These are phyloP conservation scores for Multifurca ochricompacta DNA, from an alignment of 768 basidiomycete species.

Conservation along the genomic window DNA sequence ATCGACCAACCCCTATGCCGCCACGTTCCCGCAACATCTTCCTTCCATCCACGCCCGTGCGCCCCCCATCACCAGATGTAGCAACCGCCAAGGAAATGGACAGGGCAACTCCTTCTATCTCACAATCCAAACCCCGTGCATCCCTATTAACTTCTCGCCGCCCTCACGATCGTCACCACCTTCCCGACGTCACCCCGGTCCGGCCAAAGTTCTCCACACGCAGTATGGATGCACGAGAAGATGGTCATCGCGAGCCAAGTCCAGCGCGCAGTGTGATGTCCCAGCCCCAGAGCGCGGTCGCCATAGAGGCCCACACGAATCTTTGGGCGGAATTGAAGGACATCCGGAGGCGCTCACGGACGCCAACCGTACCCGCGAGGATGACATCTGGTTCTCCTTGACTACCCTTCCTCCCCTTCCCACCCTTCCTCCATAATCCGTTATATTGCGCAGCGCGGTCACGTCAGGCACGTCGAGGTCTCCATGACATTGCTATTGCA, in stretches of 20 bases:
- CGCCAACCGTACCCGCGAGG: neutral
- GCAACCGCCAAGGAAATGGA: constrained; percentile 17
- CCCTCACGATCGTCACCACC: neutral
- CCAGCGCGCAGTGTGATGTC: constrained; percentile 28
- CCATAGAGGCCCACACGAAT: constrained; percentile 9
- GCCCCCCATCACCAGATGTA: constrained; percentile 10
- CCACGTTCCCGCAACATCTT: constrained; percentile 28
- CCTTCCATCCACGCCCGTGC: constrained; percentile 26
- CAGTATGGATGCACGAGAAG: constrained; percentile 23
- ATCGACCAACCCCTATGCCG: constrained; percentile 28
- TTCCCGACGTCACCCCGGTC: constrained; percentile 20
- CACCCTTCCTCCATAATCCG: neutral
- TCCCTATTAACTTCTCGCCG: neutral
- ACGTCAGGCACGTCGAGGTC: neutral
- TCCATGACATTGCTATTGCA: no score
- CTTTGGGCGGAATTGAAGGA: constrained; percentile 21
- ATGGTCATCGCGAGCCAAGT: constrained; percentile 30
- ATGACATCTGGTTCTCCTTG: neutral
- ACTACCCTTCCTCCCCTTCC: neutral
- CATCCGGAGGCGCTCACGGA: constrained; percentile 13
- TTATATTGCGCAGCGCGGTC: neutral
- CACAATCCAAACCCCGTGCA: constrained; percentile 13
- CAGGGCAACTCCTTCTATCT: constrained; percentile 22
- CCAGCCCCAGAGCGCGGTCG: constrained; percentile 11
- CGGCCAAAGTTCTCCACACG: constrained; percentile 28